Evolutionary conservation across 257 asterid genomes (phyloP).

Genomic region (Penstemon newberryi): DNA sequence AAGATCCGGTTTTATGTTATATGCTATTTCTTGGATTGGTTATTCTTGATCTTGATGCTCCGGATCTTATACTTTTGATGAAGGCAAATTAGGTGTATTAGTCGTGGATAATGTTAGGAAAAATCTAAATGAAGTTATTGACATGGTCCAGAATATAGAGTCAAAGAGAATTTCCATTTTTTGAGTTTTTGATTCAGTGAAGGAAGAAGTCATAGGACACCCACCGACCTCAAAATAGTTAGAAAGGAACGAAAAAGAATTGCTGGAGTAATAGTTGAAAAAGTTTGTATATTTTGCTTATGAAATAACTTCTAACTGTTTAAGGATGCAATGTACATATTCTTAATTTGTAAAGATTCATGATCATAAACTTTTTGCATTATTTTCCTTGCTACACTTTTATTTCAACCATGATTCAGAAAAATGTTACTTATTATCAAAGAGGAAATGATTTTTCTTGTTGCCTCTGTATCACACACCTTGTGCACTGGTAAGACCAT

Average conservation of each 20-base stretch:
- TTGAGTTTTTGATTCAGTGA: constrained; percentile 1
- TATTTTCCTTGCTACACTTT: neutral
- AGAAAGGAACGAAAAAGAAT: neutral
- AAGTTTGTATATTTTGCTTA: neutral
- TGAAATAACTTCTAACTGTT: neutral
- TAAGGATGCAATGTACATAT: neutral
- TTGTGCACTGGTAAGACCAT: constrained; percentile 2
- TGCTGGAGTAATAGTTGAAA: constrained; percentile 2
- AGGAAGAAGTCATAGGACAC: constrained; percentile 3
- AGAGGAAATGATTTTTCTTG: neutral
- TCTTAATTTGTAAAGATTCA: neutral
- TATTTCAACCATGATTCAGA: neutral
- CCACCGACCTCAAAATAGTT: neutral
- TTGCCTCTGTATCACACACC: neutral
- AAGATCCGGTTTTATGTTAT: constrained; percentile 26
- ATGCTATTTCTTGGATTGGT: neutral
- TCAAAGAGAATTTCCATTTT: neutral
- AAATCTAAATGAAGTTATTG: neutral
- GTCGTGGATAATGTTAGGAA: constrained; percentile 17
- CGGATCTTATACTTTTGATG: constrained; percentile 3
- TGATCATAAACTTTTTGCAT: constrained; percentile 6
- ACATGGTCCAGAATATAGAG: constrained; percentile 7
- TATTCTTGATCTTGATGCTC: constrained; percentile 27
- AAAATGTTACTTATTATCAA: neutral
- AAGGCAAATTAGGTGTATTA: constrained; percentile 19